Base-by-base conservation (phyloP, 2,329 filamentous ascomycete species). In the Blastomyces emzantsi region DNA sequence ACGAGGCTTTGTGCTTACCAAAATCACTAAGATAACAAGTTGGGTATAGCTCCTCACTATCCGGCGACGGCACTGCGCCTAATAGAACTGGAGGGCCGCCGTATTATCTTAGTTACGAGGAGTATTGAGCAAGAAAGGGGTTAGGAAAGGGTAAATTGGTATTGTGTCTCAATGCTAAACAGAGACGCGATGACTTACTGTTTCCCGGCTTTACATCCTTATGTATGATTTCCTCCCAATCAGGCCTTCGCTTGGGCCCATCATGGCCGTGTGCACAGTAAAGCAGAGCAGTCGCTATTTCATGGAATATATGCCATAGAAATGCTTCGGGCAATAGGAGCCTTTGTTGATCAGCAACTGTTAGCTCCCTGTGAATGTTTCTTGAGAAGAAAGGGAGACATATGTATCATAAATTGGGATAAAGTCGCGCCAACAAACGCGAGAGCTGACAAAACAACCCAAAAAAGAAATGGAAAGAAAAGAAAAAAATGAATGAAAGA, bases 181-280 rank as follows among this genome's bases (percentile, higher is more conserved):
- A 19, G 41, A 60, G 43, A 30, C 17, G 8, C 2, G 19, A 25
- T 47, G 28, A 51, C 62, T 60, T 60, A 65, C 64, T 62, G n/a
- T 65, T 64, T n/a, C 39, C 43, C n/a, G 64, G 62, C 51, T 65
- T 61, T 19, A 62, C 57, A 58, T 65, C 64, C 55, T 62, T 63
- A 25, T 63, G 62, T 36, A 65, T 59, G 36, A 65, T 63, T 47
- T 65, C 64, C 54, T 65, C 64, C 64, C 64, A 65, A 5, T 59
- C 62, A 28, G 58, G 52, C 19, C 62, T 63, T 51, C 59, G 28
- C 25, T 45, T 9, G n/a, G 51, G 51, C 13, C 22, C 22, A 15
- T 33, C 33, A 57, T 59, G 64, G 19, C 58, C 64, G 22, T 65
- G 55, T 11, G 58, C 54, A 43, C 64, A 65, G 62, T 63, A 63